Conservation (phyloP, 2,329 filamentous ascomycete species). For the Ascosphaera pollenicola region DNA sequence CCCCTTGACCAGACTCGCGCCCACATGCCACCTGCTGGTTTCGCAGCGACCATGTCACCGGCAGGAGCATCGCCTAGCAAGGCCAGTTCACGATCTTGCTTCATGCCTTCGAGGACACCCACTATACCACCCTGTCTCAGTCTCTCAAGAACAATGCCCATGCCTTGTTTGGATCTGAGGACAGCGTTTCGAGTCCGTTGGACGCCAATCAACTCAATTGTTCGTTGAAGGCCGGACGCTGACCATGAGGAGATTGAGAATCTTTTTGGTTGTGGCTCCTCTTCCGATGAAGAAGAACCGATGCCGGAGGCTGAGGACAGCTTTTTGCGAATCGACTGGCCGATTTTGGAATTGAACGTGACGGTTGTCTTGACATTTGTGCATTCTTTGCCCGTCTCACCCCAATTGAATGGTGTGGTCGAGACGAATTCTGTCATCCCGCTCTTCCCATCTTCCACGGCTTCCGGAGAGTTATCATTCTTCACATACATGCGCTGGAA, state of each 20-base stretch:
- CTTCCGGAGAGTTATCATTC: background rate
- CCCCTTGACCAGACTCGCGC: background rate
- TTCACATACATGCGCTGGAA: constrained; percentile 24
- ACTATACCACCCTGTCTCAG: constrained; percentile 44
- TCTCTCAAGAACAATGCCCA: constrained; percentile 42
- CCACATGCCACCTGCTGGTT: constrained; percentile 1
- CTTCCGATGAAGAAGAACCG: constrained; percentile 17
- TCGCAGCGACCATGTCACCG: too few species aligned
- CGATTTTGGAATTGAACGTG: constrained; percentile 38
- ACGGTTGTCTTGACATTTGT: constrained; percentile 39
- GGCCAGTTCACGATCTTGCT: constrained; percentile 29
- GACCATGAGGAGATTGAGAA: constrained; percentile 38
- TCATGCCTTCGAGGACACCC: constrained; percentile 49
- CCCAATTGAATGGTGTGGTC: constrained; percentile 8
- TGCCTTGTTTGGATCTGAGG: constrained; percentile 40
- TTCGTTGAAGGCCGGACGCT: constrained; percentile 36
- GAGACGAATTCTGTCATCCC: too few species aligned
- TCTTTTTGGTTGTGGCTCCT: constrained; percentile 29
- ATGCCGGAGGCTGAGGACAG: constrained; percentile 14
- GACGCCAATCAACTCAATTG: constrained; percentile 39
- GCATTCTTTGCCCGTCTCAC: constrained; percentile 21
- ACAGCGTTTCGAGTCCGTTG: constrained; percentile 37
- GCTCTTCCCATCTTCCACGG: too few species aligned
- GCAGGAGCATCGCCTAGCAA: constrained; percentile 13
- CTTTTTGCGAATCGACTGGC: constrained; percentile 29